Percentiles rank a stretch among this genome's conserved stretches.
These are phyloP conservation scores for Paradendryphiella salina DNA, from an alignment of 2,329 filamentous ascomycete species.

Conservation along the genomic window DNA sequence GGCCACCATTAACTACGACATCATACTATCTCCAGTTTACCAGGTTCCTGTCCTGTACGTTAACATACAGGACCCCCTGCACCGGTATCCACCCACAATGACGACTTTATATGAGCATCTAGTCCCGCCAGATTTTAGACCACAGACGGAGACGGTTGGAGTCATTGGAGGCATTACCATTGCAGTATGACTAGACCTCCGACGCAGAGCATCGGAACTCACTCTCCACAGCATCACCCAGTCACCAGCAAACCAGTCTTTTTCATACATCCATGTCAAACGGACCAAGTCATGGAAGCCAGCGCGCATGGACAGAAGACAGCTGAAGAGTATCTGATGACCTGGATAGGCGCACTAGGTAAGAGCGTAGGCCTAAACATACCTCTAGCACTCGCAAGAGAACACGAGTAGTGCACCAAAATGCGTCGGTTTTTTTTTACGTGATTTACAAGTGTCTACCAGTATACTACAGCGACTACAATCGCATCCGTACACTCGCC, in stretches of 20 bases:
- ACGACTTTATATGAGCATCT: constrained; percentile 44
- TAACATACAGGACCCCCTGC: constrained; percentile 32
- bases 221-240: constrained; percentile 71
- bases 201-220: background rate
- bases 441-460: constrained; percentile 26
- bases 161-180: constrained; percentile 48
- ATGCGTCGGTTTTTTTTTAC: constrained; percentile 9
- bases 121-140: constrained; percentile 39
- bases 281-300: constrained; percentile 75
- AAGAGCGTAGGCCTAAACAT: constrained; percentile 77
- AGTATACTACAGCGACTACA: constrained; percentile 32
- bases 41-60: constrained; percentile 53
- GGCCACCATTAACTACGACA: constrained; percentile 44
- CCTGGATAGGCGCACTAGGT: constrained; percentile 89
- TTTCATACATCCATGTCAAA: constrained; percentile 91
- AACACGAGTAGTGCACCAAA: background rate
- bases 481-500: constrained; percentile 52
- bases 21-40: constrained; percentile 51
- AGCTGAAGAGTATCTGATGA: constrained; percentile 71
- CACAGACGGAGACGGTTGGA: constrained; percentile 42
- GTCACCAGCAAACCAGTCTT: constrained; percentile 75
- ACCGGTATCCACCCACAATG: constrained; percentile 37
- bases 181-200: constrained; percentile 29
- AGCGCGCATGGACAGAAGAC: constrained; percentile 46
- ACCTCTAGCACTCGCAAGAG: constrained; percentile 63